Conservation (phyloP, 106 monocot genomes). For the Vanilla planifolia region DNA sequence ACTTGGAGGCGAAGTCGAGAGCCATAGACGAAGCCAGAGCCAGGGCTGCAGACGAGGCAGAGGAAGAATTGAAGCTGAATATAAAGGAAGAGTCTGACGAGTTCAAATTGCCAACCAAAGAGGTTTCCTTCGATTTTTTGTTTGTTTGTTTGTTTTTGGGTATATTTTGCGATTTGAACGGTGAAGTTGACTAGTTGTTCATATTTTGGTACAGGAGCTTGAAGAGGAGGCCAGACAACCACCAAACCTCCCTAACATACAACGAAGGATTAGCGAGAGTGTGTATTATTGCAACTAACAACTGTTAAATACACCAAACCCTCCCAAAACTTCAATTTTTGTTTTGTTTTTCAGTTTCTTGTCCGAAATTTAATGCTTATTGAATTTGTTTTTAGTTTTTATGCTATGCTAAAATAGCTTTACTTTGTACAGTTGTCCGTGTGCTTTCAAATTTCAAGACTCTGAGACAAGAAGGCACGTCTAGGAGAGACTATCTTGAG, state of each 20-base stretch:
- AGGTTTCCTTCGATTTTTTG: conserved; percentile 30
- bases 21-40: conserved; percentile 57
- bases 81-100: conserved; percentile 84
- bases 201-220: conserved; percentile 48
- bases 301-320: too few species aligned
- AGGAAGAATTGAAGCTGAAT: conserved; percentile 61
- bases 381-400: too few species aligned
- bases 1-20: conserved; percentile 66
- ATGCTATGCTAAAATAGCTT: too few species aligned
- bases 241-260: conserved; percentile 57
- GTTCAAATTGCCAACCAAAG: conserved; percentile 78
- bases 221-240: conserved; percentile 69
- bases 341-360: too few species aligned
- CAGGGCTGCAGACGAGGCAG: conserved; percentile 57
- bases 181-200: background rate
- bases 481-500: conserved; percentile 66
- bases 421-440: conserved; percentile 44
- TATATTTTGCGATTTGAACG: background rate
- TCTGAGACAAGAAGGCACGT: conserved; percentile 58
- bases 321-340: too few species aligned
- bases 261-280: conserved; percentile 84
- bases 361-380: too few species aligned
- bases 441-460: conserved; percentile 76
- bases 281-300: too few species aligned
- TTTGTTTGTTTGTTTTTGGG: background rate